Conservation (phyloP, 192 early-diverging fungal species). For the Kickxella alabastrina region DNA sequence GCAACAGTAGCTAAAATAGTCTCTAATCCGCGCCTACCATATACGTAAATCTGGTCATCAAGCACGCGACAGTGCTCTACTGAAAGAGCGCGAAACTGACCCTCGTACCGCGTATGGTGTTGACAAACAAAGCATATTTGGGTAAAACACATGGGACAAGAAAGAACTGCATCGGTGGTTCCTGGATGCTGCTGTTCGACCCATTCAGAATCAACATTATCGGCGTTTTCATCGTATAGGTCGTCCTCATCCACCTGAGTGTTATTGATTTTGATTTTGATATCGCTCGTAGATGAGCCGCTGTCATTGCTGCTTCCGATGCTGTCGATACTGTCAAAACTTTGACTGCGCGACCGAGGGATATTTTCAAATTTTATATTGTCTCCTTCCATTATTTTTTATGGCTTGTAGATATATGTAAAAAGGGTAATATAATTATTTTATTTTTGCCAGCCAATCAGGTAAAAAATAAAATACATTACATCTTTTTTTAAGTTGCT, state of each 20-base stretch:
- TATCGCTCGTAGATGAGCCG: no score
- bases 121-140: slow-evolving; percentile 50
- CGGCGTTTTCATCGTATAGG: slow-evolving; percentile 27
- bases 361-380: no score
- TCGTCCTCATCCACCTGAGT: not conserved
- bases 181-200: slow-evolving; percentile 14
- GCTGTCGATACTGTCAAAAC: no score
- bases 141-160: slow-evolving; percentile 37
- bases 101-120: slow-evolving; percentile 14
- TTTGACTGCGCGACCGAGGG: no score
- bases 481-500: no score
- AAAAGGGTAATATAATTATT: no score
- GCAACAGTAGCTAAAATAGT: slow-evolving; percentile 17
- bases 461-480: no score
- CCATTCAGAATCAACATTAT: slow-evolving; percentile 25
- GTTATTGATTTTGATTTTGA: no score
- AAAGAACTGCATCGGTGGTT: slow-evolving; percentile 36
- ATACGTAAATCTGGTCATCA: slow-evolving; percentile 9
- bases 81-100: slow-evolving; percentile 34
- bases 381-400: no score
- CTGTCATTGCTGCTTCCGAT: no score
- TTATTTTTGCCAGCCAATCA: no score
- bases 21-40: slow-evolving; percentile 7
- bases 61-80: slow-evolving; percentile 17
- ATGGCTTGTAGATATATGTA: no score